Base-by-base conservation (phyloP, 2,329 filamentous ascomycete species). In the Huntiella savannae region DNA sequence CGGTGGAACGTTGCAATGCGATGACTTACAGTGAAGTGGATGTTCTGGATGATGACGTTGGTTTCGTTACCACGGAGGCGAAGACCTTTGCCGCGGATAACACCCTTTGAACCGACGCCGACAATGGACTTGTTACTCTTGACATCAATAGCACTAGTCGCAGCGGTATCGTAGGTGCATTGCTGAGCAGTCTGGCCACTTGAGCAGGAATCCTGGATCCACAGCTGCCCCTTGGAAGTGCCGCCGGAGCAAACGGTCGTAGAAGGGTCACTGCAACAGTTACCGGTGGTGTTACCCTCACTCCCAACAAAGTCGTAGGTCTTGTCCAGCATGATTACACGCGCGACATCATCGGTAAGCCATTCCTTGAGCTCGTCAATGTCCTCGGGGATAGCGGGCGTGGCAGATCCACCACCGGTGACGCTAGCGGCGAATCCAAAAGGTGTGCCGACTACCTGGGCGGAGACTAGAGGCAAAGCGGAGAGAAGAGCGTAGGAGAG, bases 321-420 rank as follows among this genome's bases (percentile, higher is more conserved):
- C 49, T 57, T 52, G 40, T 62, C 55, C 33, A 63, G 49, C 38
- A 63, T 55, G 43, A 63, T 62, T 32, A 62, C 59, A 2, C 59
- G 58, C 6, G 61, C 50, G 50, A 56, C 52, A 17, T 52, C 52
- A 34, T 59, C 57, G 4, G 52, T 55, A 33, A 60, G 54, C 49
- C 56, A 59, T 17, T 40, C 47, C 35, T 48, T 53, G 34, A 60
- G 64, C 59, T 75, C 62, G 12, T 59, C 61, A 16, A 59, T 66
- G 22, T 61, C 62, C 11, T 56, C 57, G n/a, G 68, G 69, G 40
- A 63, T 62, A 1, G 51, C 52, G 4, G 67, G 60, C 12, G 63
- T 57, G 10, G 67, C 68, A 46, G 53, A 59, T 22, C 69, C 69
- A 53, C 70, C 70, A 40, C 70, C 70, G 28, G 70, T 73, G 2